Evolutionary conservation across 768 basidiomycete species (phyloP), one percentile per base, ranked within the genome.

Genomic region (Chalciporus chontae): DNA sequence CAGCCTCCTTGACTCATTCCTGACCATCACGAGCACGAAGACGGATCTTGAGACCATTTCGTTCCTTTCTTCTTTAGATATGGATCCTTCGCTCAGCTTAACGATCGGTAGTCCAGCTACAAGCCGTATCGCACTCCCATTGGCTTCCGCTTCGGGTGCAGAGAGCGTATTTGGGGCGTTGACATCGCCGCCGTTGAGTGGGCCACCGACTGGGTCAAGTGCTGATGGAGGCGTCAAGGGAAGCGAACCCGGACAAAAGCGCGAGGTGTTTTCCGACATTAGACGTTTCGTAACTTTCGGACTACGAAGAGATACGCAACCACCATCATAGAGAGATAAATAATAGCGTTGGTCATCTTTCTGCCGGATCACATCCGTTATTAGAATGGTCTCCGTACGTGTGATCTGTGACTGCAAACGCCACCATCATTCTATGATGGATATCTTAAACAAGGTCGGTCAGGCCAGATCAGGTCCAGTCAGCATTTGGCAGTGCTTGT

Each of bases 61-160:
- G 0, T 97, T 99, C 77, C 80, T 99, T 27, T 87, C 93, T 0
- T 79, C 85, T 0, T 78, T 99, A 27, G 96, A 99, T 68, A 99
- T 99, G 96, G 94, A 98, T 56, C 93, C 94, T 1, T 72, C 81
- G 0, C 65, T 74, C 5, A 75, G 70, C 42, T 69, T 76, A n/a
- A 80, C 74, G 38, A 70, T 85, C 15, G 72, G 81, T 5, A 87
- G 85, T 56, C 87, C 89, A 0, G 78, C 77, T 13, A 77, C 77
- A 2, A 87, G 84, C 56, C 76, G 81, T 19, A 76, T 84, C 9
- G 73, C 79, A 5, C 71, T 87, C 7, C 79, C 79, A 1, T 62
- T 73, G 19, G 64, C 72, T 0, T 65, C 63, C 4, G 42, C 64
- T 5, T 58, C 57, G 23, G 69, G 65, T 10, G 52, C 68, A 3